phyloP scores from a whole-genome alignment of 139 green algal species.

The Trebouxia sp. region DNA sequence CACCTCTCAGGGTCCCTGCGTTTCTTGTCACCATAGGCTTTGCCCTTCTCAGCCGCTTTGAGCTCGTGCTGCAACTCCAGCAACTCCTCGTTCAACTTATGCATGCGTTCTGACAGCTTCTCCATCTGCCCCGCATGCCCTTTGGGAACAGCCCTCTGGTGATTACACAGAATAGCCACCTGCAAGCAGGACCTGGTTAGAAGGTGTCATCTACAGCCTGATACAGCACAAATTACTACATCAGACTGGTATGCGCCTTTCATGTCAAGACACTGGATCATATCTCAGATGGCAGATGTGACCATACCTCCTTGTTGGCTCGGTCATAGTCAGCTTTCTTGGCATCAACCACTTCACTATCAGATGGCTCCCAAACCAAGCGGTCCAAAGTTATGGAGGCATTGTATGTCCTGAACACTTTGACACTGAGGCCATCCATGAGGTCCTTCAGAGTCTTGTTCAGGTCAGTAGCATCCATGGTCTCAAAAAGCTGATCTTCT shows the following conservation, averaged over 20 bases:
- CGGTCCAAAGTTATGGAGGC: constrained; percentile 91
- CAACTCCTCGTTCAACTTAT: constrained; percentile 56
- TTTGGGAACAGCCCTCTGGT: constrained; percentile 92
- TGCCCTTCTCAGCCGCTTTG: constrained; percentile 49
- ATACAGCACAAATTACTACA: too few species aligned
- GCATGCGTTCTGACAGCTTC: constrained; percentile 66
- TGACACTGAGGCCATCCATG: constrained; percentile 95
- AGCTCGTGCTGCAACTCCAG: constrained; percentile 69
- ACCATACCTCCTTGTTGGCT: constrained; percentile 96
- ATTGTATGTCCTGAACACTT: constrained; percentile 94
- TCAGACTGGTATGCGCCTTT: background rate
- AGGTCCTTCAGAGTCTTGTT: constrained; percentile 95
- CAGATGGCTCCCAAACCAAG: constrained; percentile 64
- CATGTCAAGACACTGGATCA: too few species aligned
- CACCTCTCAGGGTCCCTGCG: constrained; percentile 9
- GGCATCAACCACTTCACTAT: constrained; percentile 53
- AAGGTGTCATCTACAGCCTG: background rate
- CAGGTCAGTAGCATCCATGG: constrained; percentile 86
- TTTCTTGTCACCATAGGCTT: constrained; percentile 35
- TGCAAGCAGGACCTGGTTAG: constrained; percentile 27
- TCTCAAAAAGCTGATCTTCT: constrained; percentile 92
- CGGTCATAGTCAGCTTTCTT: constrained; percentile 89
- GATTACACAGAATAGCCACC: constrained; percentile 99
- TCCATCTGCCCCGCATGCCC: constrained; percentile 85
- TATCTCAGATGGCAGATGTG: background rate